Conservation (phyloP, 495 filamentous ascomycete genomes). For the Letharia columbiana region DNA sequence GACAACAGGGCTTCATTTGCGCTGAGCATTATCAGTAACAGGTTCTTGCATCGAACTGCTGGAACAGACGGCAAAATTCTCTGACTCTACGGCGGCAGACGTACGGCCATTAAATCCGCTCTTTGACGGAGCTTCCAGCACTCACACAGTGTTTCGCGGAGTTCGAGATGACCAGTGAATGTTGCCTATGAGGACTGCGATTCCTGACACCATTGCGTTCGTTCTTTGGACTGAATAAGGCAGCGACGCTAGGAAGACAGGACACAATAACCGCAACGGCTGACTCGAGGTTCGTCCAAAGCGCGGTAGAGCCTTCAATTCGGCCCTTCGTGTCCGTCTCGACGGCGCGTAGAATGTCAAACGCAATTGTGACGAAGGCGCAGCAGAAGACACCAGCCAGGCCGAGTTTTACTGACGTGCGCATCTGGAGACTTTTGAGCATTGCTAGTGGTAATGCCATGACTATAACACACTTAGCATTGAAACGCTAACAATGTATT, state of each 20-base stretch:
- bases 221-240: neutral
- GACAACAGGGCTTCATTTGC: neutral
- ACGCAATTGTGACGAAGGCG: conserved; percentile 3
- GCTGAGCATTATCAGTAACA: neutral
- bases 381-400: conserved; percentile 8
- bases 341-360: conserved; percentile 11
- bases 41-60: neutral
- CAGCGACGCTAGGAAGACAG: conserved; percentile 1
- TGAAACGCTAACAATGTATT: too few species aligned
- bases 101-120: neutral
- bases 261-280: conserved; percentile 10
- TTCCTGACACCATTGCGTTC: neutral
- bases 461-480: neutral
- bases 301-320: neutral
- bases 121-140: neutral
- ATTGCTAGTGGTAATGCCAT: conserved; percentile 10
- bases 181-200: neutral
- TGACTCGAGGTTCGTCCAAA: conserved; percentile 13
- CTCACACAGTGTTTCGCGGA: neutral
- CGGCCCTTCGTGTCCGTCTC: neutral
- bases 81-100: neutral
- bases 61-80: neutral
- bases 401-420: neutral
- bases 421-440: conserved; percentile 8
- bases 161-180: neutral